phyloP scores from a whole-genome alignment of 768 basidiomycete genomes.

The Sporobolomyces roseus region DNA sequence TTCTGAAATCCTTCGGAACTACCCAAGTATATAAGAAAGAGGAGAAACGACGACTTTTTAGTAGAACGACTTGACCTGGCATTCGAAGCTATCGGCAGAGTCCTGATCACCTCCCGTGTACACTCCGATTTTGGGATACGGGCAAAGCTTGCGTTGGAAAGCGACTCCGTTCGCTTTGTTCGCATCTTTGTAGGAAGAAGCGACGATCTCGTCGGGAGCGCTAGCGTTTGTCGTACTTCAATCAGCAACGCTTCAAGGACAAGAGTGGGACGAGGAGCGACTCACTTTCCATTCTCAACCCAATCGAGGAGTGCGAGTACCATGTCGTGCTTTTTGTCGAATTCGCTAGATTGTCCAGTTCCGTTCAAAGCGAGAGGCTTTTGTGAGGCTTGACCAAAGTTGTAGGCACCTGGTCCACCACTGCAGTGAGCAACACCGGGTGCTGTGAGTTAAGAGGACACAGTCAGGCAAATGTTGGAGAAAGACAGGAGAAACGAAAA shows the following conservation, averaged over 20 bases:
- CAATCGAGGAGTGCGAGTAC: slow-evolving; percentile 37
- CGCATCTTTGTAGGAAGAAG: too few species aligned
- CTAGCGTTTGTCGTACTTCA: too few species aligned
- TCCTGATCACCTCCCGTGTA: slow-evolving; percentile 38
- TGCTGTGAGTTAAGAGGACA: neutral
- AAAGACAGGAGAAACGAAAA: neutral
- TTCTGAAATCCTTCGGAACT: too few species aligned
- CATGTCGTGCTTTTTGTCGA: slow-evolving; percentile 41
- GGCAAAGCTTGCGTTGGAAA: neutral
- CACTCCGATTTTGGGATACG: slow-evolving; percentile 31
- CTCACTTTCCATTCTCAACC: slow-evolving; percentile 38
- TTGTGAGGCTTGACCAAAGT: slow-evolving; percentile 27
- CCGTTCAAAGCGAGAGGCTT: slow-evolving; percentile 1
- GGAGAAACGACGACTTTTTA: neutral
- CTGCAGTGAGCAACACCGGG: slow-evolving; percentile 34
- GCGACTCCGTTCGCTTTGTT: too few species aligned
- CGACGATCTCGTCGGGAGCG: neutral
- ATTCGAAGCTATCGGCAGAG: slow-evolving; percentile 36
- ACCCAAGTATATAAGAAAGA: too few species aligned
- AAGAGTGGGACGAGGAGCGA: too few species aligned
- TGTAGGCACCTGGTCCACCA: slow-evolving; percentile 8
- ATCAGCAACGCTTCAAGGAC: too few species aligned
- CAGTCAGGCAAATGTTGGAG: neutral
- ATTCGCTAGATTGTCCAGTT: neutral
- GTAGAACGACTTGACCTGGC: slow-evolving; percentile 14